Conservation (phyloP, 805 yeast species). For the Kazachstania viticola region DNA sequence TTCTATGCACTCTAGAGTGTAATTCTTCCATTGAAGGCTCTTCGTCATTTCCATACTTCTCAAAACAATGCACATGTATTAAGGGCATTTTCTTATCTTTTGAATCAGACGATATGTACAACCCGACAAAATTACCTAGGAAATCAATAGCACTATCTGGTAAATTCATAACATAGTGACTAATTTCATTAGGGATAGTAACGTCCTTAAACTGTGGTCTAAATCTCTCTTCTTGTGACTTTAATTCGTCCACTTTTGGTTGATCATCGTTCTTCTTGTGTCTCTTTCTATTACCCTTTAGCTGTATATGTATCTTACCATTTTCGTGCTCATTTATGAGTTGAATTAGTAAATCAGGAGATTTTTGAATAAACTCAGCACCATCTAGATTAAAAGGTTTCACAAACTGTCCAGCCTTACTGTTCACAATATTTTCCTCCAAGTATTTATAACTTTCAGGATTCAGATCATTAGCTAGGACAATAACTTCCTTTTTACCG, state of each 20-base stretch:
- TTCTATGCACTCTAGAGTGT: conserved; percentile 49
- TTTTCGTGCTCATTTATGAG: conserved; percentile 31
- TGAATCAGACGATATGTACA: conserved; percentile 40
- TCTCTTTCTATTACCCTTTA: conserved; percentile 26
- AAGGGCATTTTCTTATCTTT: conserved; percentile 50
- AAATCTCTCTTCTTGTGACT: conserved; percentile 4
- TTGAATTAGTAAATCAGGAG: conserved; percentile 40
- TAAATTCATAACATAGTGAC: conserved; percentile 86
- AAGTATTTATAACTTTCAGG: conserved; percentile 74
- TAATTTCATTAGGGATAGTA: conserved; percentile 19
- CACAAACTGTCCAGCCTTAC: conserved; percentile 52
- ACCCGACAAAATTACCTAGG: conserved; percentile 63
- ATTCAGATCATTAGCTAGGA: conserved; percentile 86
- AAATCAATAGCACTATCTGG: conserved; percentile 90
- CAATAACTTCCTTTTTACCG: conserved; percentile 68
- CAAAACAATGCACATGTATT: conserved; percentile 86
- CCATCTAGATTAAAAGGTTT: conserved; percentile 69
- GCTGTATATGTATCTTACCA: conserved; percentile 29
- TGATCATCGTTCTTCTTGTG: conserved; percentile 20
- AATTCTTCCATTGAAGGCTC: conserved; percentile 63
- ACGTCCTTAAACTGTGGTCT: conserved; percentile 40
- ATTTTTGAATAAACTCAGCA: conserved; percentile 56
- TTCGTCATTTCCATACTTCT: conserved; percentile 68
- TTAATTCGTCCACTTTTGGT: conserved; percentile 11
- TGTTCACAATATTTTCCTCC: conserved; percentile 47